Conservation (phyloP, 2,329 filamentous ascomycete genomes). For the Arthrobotrys entomopaga region DNA sequence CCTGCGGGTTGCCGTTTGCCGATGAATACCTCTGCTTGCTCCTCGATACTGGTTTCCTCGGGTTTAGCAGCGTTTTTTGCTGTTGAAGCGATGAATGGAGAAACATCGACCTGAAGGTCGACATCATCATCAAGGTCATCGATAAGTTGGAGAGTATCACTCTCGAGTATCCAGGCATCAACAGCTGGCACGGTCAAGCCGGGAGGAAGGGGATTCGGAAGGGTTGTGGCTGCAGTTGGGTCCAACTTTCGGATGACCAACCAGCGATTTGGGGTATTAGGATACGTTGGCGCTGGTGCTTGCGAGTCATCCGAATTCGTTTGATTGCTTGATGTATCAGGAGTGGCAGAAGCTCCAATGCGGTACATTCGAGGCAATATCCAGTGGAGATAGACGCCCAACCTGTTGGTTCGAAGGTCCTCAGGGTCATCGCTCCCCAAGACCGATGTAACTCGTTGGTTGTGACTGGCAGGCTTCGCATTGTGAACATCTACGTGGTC, state of each 20-base stretch:
- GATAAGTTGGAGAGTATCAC: constrained; percentile 61
- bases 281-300: no score
- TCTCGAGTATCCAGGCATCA: constrained; percentile 63
- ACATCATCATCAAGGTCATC: constrained; percentile 59
- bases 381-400: constrained; percentile 65
- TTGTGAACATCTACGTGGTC: constrained; percentile 62
- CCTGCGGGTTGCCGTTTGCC: constrained; percentile 59
- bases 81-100: constrained; percentile 61
- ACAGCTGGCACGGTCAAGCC: constrained; percentile 26
- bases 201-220: constrained; percentile 20
- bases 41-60: constrained; percentile 55
- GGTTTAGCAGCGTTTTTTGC: constrained; percentile 18
- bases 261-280: constrained; percentile 61
- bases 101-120: constrained; percentile 63
- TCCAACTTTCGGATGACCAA: constrained; percentile 61
- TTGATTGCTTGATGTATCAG: not conserved
- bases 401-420: constrained; percentile 58
- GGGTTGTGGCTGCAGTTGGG: not conserved
- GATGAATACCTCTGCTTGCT: constrained; percentile 64
- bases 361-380: constrained; percentile 62
- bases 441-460: constrained; percentile 62
- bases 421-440: constrained; percentile 57
- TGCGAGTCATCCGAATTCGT: no score
- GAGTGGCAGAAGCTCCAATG: not conserved
- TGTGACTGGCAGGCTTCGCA: constrained; percentile 59